Conservation (phyloP, 495 filamentous ascomycete species). For the Daldinia loculata region DNA sequence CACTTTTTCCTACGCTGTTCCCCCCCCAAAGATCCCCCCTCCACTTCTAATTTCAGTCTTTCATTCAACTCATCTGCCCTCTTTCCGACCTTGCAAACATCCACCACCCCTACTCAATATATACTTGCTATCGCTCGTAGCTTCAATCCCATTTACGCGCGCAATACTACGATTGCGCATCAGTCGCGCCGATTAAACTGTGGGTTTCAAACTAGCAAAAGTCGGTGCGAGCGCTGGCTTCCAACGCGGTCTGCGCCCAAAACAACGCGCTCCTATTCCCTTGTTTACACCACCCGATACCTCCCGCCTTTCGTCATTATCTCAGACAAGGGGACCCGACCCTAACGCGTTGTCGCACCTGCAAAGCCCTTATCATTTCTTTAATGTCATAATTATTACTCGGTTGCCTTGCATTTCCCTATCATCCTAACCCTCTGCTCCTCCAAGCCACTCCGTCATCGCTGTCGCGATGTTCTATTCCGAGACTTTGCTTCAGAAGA, state of each 20-base stretch:
- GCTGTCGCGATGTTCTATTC: slow-evolving; percentile 91
- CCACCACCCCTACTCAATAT: slow-evolving; percentile 22
- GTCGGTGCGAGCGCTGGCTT: slow-evolving; percentile 27
- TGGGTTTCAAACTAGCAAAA: slow-evolving; percentile 1
- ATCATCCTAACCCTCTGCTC: slow-evolving; percentile 31
- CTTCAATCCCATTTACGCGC: slow-evolving; percentile 17
- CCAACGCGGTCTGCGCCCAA: slow-evolving; percentile 44
- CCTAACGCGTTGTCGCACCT: slow-evolving; percentile 41
- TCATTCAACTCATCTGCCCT: slow-evolving; percentile 40
- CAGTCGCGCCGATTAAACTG: slow-evolving; percentile 32
- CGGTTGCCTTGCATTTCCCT: slow-evolving; percentile 15
- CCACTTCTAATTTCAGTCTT: slow-evolving; percentile 40
- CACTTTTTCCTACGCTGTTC: slow-evolving; percentile 31
- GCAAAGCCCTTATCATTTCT: slow-evolving; percentile 35
- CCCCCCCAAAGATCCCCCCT: slow-evolving; percentile 31
- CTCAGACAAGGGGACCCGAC: slow-evolving; percentile 19
- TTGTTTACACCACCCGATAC: slow-evolving; percentile 47
- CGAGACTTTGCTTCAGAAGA: slow-evolving; percentile 93
- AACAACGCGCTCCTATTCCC: slow-evolving; percentile 51
- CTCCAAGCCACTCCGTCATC: slow-evolving; percentile 51
- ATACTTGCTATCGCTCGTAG: slow-evolving; percentile 28
- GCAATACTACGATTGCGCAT: slow-evolving; percentile 22
- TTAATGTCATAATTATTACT: slow-evolving; percentile 43
- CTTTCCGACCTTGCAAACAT: slow-evolving; percentile 30
- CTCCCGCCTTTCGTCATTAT: slow-evolving; percentile 36